Conservation (phyloP, 768 basidiomycete species). For the Mrakia gelida region DNA sequence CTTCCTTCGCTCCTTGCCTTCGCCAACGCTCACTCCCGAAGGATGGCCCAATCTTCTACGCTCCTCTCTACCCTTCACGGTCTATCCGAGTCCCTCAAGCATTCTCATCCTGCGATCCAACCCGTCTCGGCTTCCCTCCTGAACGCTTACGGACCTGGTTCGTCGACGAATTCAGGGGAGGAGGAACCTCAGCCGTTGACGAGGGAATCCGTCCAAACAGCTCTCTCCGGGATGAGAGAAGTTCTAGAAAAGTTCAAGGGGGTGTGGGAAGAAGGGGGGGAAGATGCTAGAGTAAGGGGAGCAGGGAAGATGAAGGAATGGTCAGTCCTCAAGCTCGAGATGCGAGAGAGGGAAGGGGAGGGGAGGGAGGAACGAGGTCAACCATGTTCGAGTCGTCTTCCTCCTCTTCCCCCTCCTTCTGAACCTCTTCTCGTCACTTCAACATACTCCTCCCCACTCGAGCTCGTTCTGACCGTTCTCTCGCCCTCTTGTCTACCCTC, state of each 20-base stretch:
- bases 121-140: background rate
- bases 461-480: background rate
- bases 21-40: background rate
- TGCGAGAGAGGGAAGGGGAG: background rate
- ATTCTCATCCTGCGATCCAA: background rate
- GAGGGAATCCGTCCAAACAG: constrained; percentile 1
- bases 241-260: constrained; percentile 4
- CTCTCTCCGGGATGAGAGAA: background rate
- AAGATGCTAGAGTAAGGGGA: constrained; percentile 14
- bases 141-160: background rate
- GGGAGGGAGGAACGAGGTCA: background rate
- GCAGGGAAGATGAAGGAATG: constrained; percentile 23
- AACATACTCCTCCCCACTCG: background rate
- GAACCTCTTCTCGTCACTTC: background rate
- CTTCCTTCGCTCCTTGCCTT: background rate
- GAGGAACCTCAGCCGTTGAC: background rate
- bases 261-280: constrained; percentile 16
- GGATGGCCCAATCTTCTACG: constrained; percentile 1
- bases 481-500: background rate
- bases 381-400: background rate
- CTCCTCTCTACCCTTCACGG: background rate
- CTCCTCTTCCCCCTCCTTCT: background rate
- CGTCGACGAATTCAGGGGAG: background rate
- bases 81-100: background rate
- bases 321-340: background rate